Conservation (phyloP, 1,284 basidiomycete genomes). For the Rhodotorula sp. region DNA sequence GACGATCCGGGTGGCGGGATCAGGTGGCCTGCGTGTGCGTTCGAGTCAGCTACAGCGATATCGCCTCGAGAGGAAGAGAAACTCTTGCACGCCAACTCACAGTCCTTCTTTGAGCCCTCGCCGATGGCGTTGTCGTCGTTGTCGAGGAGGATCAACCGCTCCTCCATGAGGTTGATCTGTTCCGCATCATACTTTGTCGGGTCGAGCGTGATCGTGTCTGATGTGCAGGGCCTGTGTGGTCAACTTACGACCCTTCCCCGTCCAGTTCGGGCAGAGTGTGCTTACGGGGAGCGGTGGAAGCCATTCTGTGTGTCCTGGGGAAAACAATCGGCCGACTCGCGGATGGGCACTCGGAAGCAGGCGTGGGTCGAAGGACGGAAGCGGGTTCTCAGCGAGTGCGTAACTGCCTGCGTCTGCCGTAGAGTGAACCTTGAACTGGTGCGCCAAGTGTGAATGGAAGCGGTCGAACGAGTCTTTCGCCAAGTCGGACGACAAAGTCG, state of each 20-base stretch:
- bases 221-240: background rate
- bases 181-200: conserved; percentile 48
- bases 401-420: too few relatives aligned
- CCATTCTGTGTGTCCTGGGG: background rate
- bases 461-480: too few relatives aligned
- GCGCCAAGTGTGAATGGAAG: too few relatives aligned
- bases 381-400: too few relatives aligned
- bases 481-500: background rate
- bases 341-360: too few relatives aligned
- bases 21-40: conserved; percentile 70
- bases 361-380: too few relatives aligned
- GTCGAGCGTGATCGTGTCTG: conserved; percentile 39
- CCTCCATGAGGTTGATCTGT: conserved; percentile 83
- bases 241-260: background rate
- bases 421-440: too few relatives aligned
- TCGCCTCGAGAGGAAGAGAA: too few relatives aligned
- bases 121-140: conserved; percentile 84
- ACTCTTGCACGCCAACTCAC: conserved; percentile 55
- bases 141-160: conserved; percentile 92
- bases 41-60: background rate
- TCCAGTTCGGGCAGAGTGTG: background rate
- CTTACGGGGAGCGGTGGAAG: background rate
- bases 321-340: too few relatives aligned
- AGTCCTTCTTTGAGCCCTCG: conserved; percentile 95
- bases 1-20: conserved; percentile 50